Base-by-base conservation (phyloP, 805 yeast species). In the Candida peoriensis region DNA sequence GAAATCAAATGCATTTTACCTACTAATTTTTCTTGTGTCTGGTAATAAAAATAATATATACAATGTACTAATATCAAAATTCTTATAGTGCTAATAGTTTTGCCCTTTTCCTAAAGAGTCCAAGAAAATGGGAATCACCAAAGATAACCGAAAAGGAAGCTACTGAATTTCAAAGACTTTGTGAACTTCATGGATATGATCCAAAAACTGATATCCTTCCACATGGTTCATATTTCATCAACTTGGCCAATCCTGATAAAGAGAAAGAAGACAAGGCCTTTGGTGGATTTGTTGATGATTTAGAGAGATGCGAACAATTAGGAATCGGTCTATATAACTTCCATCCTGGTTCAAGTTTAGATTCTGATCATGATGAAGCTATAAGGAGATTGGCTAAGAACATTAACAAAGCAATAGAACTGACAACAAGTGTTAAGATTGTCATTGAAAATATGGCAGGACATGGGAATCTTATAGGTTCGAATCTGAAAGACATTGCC, bases 361-460 rank as follows among this genome's bases (percentile, higher is more conserved):
- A 76, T 20, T 81, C 81, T 18, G 85, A 82, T 52, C 84, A 81
- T 50, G 53, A 58, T 5, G 72, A 65, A 14, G 87, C 94, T 2
- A 60, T 89, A 24, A 61, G 60, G 34, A 74, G 78, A 38, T 64
- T 93, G 44, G 97, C 97, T 0, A 66, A 68, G 17, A 81, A 82
- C 46, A 79, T 93, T 43, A 90, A 93, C 57, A 68, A 62, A 30
- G 97, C 95, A 5, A 80, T 84, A 32, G 59, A 60, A 18, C 77
- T 76, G 37, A 93, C 98, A 0, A 49, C 62, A 6, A 81, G 76
- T 53, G 97, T 93, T 21, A 89, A 81, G 51, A 78, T 93, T 28
- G 94, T 93, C 10, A 69, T 93, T 39, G 98, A 93, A 53, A 93
- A 90, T 54, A 93, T 93, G 98, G 96, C 98, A 2, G 98, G 98